These are phyloP conservation scores for Sonneratia alba DNA, from an alignment of 345 rosid genomes.

Conservation along the genomic window DNA sequence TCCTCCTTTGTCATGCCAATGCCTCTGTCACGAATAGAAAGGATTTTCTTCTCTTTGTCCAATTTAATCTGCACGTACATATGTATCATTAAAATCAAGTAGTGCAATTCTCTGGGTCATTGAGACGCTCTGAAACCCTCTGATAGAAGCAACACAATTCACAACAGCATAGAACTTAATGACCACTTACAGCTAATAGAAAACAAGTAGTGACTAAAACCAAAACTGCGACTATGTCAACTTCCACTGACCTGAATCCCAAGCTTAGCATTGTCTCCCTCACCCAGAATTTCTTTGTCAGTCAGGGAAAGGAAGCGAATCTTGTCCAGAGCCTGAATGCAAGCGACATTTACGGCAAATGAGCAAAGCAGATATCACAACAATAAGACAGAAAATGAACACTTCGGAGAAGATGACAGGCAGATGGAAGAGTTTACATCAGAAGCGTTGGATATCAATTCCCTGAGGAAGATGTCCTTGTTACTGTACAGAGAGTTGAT, in stretches of 20 bases:
- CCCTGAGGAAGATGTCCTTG: slow-evolving; percentile 95
- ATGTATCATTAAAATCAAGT: background rate
- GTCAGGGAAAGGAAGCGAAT: slow-evolving; percentile 90
- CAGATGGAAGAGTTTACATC: slow-evolving; percentile 45
- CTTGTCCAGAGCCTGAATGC: slow-evolving; percentile 79
- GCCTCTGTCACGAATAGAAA: slow-evolving; percentile 88
- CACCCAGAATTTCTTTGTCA: slow-evolving; percentile 87
- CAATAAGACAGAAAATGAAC: background rate
- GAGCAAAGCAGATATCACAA: background rate
- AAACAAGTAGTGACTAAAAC: background rate
- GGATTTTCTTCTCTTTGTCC: slow-evolving; percentile 77
- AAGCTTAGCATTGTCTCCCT: slow-evolving; percentile 84
- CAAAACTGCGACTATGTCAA: background rate
- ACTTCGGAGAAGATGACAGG: background rate
- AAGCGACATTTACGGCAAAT: slow-evolving; percentile 8
- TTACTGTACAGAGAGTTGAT: slow-evolving; percentile 97
- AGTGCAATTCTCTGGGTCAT: background rate
- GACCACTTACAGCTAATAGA: background rate
- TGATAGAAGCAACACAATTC: background rate
- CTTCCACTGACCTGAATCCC: slow-evolving; percentile 69
- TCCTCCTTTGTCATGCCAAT: slow-evolving; percentile 99
- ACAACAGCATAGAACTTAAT: background rate
- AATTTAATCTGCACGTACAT: slow-evolving; percentile 62
- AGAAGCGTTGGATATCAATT: slow-evolving; percentile 95
- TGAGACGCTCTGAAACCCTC: background rate